These are phyloP conservation scores for Hanseniaspora singularis DNA, from an alignment of 805 yeast species.

Conservation along the genomic window DNA sequence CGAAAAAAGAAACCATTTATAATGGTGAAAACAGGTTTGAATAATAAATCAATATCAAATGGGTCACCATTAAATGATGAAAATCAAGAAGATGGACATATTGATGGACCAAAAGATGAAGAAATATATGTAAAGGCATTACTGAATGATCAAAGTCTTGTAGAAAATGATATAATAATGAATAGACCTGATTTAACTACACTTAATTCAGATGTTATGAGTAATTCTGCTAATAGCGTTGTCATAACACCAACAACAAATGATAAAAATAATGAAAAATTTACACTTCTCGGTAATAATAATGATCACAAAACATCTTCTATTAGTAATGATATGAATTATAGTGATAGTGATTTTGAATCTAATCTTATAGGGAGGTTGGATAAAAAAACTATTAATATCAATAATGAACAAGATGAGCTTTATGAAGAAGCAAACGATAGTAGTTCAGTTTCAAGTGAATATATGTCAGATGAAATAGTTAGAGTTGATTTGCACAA, in stretches of 20 bases:
- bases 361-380: constrained; percentile 11
- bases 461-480: constrained; percentile 6
- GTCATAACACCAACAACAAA: constrained; percentile 12
- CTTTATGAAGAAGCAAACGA: neutral
- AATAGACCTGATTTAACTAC: constrained; percentile 2
- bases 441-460: neutral
- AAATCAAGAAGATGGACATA: neutral
- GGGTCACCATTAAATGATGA: neutral
- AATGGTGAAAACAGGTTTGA: constrained; percentile 13
- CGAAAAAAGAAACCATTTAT: constrained; percentile 11
- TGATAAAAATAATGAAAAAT: neutral
- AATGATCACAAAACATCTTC: neutral
- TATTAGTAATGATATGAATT: constrained; percentile 10
- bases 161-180: constrained; percentile 5
- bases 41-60: neutral
- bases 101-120: constrained; percentile 1
- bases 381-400: neutral
- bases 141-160: constrained; percentile 4
- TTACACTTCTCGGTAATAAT: neutral
- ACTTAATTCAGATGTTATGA: constrained; percentile 4
- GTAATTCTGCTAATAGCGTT: constrained; percentile 10
- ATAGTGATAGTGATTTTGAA: constrained; percentile 14
- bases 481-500: neutral
- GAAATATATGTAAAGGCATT: constrained; percentile 10
- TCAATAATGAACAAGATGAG: neutral